Evolutionary conservation across 345 rosid genomes (phyloP).

Genomic region (Populus pruinosa): DNA sequence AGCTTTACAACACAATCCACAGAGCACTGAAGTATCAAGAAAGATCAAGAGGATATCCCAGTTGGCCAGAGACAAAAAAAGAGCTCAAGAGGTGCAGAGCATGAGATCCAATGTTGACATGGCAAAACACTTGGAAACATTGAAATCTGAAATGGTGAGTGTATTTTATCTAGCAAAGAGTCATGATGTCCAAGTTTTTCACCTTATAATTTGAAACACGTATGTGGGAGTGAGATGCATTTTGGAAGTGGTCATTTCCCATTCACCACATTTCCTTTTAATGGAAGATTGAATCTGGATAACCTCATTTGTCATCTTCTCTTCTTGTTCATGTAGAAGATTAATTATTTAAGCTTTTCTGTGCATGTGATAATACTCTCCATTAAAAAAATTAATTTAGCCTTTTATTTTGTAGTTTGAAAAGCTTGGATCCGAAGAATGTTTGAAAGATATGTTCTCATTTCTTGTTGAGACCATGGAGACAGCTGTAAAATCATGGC

Average conservation of each 20-base stretch:
- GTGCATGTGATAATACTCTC: not conserved
- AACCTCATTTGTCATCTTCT: not conserved
- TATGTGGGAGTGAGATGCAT: not conserved
- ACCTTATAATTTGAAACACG: not conserved
- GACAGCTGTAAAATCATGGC: constrained; percentile 74
- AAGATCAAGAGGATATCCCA: constrained; percentile 75
- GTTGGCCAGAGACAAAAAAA: constrained; percentile 70
- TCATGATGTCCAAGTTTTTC: not conserved
- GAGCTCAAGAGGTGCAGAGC: constrained; percentile 79
- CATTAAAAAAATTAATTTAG: constrained; percentile 6
- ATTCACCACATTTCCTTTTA: not conserved
- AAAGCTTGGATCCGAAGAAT: constrained; percentile 58
- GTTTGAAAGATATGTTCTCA: constrained; percentile 52
- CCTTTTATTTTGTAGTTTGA: constrained; percentile 51
- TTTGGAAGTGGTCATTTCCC: not conserved
- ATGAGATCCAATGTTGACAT: constrained; percentile 75
- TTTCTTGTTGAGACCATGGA: constrained; percentile 81
- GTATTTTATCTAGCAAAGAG: not conserved
- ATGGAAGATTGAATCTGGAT: not conserved
- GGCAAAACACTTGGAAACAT: constrained; percentile 57
- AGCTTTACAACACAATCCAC: constrained; percentile 70
- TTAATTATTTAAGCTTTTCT: not conserved
- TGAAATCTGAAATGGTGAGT: constrained; percentile 73
- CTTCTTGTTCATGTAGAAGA: not conserved
- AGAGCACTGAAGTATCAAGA: constrained; percentile 80